phyloP scores from a whole-genome alignment of 129 eudicot species.

The Centrapalus pauciflorus region DNA sequence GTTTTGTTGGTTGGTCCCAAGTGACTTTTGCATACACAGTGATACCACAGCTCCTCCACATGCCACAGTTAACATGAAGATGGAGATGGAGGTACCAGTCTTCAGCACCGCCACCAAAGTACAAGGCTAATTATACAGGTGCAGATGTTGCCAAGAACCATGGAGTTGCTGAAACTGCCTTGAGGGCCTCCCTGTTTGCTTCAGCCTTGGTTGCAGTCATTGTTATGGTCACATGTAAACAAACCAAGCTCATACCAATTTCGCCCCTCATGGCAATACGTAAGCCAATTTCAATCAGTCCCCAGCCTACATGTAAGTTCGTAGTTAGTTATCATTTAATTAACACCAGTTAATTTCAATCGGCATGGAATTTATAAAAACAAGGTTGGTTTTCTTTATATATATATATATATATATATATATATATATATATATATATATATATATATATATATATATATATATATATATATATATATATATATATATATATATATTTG shows the following conservation, averaged over 20 bases:
- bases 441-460: no score
- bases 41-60: slow-evolving; percentile 15
- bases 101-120: slow-evolving; percentile 9
- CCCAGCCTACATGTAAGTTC: slow-evolving; percentile 75
- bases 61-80: not conserved
- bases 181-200: slow-evolving; percentile 48
- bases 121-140: not conserved
- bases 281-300: slow-evolving; percentile 48
- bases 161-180: slow-evolving; percentile 27
- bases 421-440: no score
- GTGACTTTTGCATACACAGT: no score
- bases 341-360: no score
- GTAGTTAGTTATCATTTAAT: slow-evolving; percentile 6
- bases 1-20: no score
- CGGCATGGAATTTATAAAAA: not conserved
- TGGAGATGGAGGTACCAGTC: not conserved
- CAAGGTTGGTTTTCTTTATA: not conserved
- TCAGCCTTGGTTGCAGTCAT: slow-evolving; percentile 44
- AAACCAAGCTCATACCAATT: slow-evolving; percentile 28
- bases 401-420: no score
- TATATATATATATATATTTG: no score
- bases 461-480: no score
- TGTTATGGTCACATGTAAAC: slow-evolving; percentile 65
- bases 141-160: not conserved
- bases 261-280: slow-evolving; percentile 16